These are phyloP conservation scores for Botrytis tulipae DNA, from an alignment of 2,329 filamentous ascomycete species.

Conservation along the genomic window DNA sequence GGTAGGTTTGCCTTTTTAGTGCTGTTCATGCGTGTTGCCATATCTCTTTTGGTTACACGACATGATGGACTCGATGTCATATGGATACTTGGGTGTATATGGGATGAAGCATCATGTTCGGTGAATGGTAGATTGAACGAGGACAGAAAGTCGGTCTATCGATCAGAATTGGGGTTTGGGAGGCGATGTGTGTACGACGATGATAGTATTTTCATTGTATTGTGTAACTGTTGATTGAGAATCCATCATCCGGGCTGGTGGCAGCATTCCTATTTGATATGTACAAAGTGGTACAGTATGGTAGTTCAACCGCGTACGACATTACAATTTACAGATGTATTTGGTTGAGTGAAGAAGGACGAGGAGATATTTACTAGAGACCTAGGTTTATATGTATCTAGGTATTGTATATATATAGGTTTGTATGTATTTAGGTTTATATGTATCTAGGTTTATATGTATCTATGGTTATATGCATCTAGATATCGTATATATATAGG, in stretches of 20 bases:
- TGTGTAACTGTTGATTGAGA: background rate
- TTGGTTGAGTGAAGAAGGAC: background rate
- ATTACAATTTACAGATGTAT: too few relatives aligned
- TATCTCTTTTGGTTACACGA: background rate
- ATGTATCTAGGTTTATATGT: background rate
- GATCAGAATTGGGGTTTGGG: background rate
- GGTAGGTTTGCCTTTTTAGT: background rate
- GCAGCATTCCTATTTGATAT: conserved; percentile 8
- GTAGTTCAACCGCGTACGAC: background rate
- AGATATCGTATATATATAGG: too few relatives aligned
- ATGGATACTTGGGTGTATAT: background rate
- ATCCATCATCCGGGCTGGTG: conserved; percentile 7
- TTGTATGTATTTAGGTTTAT: background rate
- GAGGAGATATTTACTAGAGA: background rate
- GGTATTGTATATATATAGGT: too few relatives aligned
- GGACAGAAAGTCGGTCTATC: background rate
- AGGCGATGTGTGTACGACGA: background rate
- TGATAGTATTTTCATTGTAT: background rate
- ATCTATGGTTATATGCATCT: background rate
- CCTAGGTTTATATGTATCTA: background rate
- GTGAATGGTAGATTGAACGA: background rate
- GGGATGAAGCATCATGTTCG: background rate
- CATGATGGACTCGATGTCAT: conserved; percentile 9
- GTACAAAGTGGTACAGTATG: background rate
- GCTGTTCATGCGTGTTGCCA: conserved; percentile 2